Base-by-base conservation (phyloP, 805 yeast genomes). In the Nakazawaea molendinolei region DNA sequence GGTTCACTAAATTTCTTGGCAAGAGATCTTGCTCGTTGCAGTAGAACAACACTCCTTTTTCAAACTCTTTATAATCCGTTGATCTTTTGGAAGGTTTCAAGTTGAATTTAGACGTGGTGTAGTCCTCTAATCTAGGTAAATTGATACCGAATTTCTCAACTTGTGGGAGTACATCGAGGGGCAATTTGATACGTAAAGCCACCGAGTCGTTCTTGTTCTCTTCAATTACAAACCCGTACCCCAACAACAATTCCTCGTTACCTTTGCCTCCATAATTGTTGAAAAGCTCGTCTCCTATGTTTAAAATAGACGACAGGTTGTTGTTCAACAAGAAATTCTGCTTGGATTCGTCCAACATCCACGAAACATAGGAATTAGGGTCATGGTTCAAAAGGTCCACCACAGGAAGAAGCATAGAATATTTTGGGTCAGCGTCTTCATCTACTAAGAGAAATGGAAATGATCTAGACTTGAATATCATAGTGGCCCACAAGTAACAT, bases 191-290 rank as follows among this genome's bases (percentile, higher is more conserved):
- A 5, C 81, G 69, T 29, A 87, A 64, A 12, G 76, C 76, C 2
- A 78, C 60, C 4, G 61, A 50, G 44, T 84, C 90, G 23, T 74
- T 74, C 8, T 60, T 59, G 46, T 82, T 83, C 14, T 65, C 59
- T 13, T 67, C 68, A 3, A 77, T 33, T 8, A 76, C 69, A 56
- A 89, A 89, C 0, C 97, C 97, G 53, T 89, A 89, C 1, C 81
- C 87, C 46, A 87, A 58, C 5, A 89, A 55, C 19, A 87, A 56
- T 44, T 86, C 95, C 44, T 84, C 94, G 50, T 86, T 87, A 0
- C 92, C 82, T 55, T 86, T 87, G 36, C 83, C 76, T 2, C 96
- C 97, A 55, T 89, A 87, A 55, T 85, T 84, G 52, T 87, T 87
- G 57, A 58, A 84, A 1, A 89, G 43, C 51, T 86, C 81, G 2